Evolutionary conservation across 108 stramenopile genomes (phyloP).

Genomic region (Cyclotella kingstonii): DNA sequence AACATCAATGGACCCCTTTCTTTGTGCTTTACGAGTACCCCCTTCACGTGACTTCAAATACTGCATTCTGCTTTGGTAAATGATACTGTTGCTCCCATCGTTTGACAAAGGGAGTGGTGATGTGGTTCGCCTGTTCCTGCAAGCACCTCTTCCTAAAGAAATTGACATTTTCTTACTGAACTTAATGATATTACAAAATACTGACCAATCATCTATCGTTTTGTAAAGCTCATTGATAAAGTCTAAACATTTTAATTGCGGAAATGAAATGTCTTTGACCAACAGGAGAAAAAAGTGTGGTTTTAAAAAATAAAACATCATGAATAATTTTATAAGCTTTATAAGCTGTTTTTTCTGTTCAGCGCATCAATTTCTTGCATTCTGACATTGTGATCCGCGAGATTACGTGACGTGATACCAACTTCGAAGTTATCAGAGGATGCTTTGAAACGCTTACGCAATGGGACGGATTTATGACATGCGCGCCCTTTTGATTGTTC

Average conservation of each 20-base stretch:
- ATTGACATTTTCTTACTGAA: too few relatives aligned
- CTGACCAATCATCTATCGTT: too few relatives aligned
- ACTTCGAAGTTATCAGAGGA: background rate
- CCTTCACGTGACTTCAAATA: conserved; percentile 32
- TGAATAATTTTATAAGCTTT: background rate
- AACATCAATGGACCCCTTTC: conserved; percentile 2
- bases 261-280: too few relatives aligned
- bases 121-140: too few relatives aligned
- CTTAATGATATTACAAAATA: too few relatives aligned
- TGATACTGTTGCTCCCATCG: conserved; percentile 16
- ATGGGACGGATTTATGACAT: conserved; percentile 14
- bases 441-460: conserved; percentile 29
- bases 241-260: too few relatives aligned
- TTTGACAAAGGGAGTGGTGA: conserved; percentile 1
- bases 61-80: conserved; percentile 28
- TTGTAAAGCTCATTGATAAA: too few relatives aligned
- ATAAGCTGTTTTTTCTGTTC: background rate
- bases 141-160: too few relatives aligned
- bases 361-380: conserved; percentile 21
- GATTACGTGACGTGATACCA: conserved; percentile 16
- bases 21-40: conserved; percentile 1
- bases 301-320: background rate
- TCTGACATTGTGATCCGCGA: conserved; percentile 17
- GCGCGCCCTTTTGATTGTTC: too few relatives aligned
- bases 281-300: too few relatives aligned